phyloP scores from a whole-genome alignment of 2,329 filamentous ascomycete genomes.

The Plectosphaerella cucumerina region DNA sequence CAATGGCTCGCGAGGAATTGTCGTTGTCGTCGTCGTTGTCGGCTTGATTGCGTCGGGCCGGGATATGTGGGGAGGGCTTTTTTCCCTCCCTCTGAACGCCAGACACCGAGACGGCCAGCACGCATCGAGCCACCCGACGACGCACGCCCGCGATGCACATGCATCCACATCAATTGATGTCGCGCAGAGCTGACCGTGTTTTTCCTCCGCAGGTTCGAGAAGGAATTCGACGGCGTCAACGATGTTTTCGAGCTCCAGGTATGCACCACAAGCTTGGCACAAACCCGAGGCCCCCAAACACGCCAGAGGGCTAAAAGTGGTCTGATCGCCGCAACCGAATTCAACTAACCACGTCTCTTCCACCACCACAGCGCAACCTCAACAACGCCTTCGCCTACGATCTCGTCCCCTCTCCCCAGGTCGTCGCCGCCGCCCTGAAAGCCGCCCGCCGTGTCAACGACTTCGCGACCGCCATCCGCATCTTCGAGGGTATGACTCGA shows the following conservation, averaged over 20 bases:
- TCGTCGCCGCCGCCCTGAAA: constrained; percentile 86
- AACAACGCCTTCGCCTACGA: constrained; percentile 99
- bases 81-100: not conserved
- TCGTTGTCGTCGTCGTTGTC: not conserved
- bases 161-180: constrained; percentile 1
- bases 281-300: constrained; percentile 6
- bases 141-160: constrained; percentile 1
- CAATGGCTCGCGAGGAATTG: too few relatives aligned
- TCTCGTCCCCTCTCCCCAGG: constrained; percentile 90
- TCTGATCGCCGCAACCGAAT: not conserved
- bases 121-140: not conserved
- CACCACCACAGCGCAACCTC: constrained; percentile 67
- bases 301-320: not conserved
- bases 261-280: constrained; percentile 27
- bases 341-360: not conserved
- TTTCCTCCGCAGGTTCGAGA: constrained; percentile 74
- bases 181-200: not conserved
- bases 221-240: constrained; percentile 96
- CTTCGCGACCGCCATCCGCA: constrained; percentile 94
- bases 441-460: constrained; percentile 96
- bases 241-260: constrained; percentile 99
- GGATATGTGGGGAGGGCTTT: constrained; percentile 1
- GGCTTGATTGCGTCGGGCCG: not conserved
- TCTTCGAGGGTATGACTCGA: constrained; percentile 82
- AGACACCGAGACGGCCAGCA: not conserved